Evolutionary conservation across 2,329 filamentous ascomycete genomes (phyloP).

Genomic region (Seiridium cupressi): DNA sequence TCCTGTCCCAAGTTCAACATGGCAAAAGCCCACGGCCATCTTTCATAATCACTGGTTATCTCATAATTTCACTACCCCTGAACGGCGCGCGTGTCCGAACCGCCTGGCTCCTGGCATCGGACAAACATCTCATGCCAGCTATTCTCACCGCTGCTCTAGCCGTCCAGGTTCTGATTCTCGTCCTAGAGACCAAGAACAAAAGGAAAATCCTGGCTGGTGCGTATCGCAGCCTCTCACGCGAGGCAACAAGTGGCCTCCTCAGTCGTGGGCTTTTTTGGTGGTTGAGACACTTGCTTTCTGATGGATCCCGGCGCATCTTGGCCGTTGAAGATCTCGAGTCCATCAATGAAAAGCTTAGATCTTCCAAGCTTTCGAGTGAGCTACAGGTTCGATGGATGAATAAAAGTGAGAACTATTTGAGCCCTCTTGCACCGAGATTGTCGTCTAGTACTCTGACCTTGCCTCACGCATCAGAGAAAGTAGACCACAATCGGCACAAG

Average conservation of each 20-base stretch:
- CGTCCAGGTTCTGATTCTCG: slow-evolving; percentile 17
- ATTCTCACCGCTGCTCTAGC: slow-evolving; percentile 20
- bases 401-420: not conserved
- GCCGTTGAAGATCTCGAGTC: slow-evolving; percentile 17
- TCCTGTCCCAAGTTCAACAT: slow-evolving; percentile 13
- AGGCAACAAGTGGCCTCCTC: slow-evolving; percentile 20
- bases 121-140: slow-evolving; percentile 12
- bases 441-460: not conserved
- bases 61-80: slow-evolving; percentile 13
- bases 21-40: slow-evolving; percentile 10
- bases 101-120: slow-evolving; percentile 7
- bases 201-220: slow-evolving; percentile 18
- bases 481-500: slow-evolving; percentile 7
- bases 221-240: slow-evolving; percentile 17
- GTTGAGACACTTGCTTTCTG: slow-evolving; percentile 22
- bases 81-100: slow-evolving; percentile 10
- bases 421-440: not conserved
- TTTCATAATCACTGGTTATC: slow-evolving; percentile 13
- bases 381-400: not conserved
- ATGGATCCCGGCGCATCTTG: slow-evolving; percentile 22
- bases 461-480: no score
- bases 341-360: slow-evolving; percentile 10
- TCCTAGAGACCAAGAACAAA: slow-evolving; percentile 25
- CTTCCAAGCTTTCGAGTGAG: not conserved
- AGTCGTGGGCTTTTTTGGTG: slow-evolving; percentile 26